Percentiles rank a stretch among this genome's conserved stretches.
Evolutionary conservation across 148 eudicot genomes (phyloP).

Genomic region (Rhododendron ferrugineum): DNA sequence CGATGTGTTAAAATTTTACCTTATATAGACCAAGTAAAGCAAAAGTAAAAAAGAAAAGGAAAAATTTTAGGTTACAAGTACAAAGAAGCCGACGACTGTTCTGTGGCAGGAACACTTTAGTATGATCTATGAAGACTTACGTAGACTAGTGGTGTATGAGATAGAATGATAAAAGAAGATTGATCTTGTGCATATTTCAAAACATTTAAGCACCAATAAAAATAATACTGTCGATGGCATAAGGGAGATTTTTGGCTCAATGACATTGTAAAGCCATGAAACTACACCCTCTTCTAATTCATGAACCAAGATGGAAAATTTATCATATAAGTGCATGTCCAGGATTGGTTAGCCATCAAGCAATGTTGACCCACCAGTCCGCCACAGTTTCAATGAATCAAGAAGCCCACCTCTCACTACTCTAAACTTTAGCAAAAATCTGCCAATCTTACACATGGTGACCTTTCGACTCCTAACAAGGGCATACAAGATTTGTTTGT

Average conservation of each 20-base stretch:
- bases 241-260: neutral
- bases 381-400: neutral
- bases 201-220: conserved; percentile 1
- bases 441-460: conserved; percentile 17
- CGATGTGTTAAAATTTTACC: neutral
- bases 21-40: neutral
- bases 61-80: neutral
- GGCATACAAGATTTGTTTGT: too few species aligned
- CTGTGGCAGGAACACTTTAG: neutral
- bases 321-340: neutral
- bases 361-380: too few species aligned
- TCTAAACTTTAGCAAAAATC: conserved; percentile 13
- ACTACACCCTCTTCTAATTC: neutral
- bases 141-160: neutral
- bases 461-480: neutral
- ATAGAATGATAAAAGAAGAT: neutral
- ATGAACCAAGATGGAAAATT: neutral
- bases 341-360: neutral
- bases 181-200: neutral
- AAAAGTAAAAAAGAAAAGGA: neutral
- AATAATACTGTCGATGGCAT: neutral
- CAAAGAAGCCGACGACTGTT: neutral
- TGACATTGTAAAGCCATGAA: neutral
- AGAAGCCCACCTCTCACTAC: conserved; percentile 9
- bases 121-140: neutral